Percentiles rank a stretch among this genome's conserved stretches.
These are phyloP conservation scores for Bryoerythrophyllum caledonicum DNA, from an alignment of 225 moss, liverwort and hornwort genomes.

Conservation along the genomic window DNA sequence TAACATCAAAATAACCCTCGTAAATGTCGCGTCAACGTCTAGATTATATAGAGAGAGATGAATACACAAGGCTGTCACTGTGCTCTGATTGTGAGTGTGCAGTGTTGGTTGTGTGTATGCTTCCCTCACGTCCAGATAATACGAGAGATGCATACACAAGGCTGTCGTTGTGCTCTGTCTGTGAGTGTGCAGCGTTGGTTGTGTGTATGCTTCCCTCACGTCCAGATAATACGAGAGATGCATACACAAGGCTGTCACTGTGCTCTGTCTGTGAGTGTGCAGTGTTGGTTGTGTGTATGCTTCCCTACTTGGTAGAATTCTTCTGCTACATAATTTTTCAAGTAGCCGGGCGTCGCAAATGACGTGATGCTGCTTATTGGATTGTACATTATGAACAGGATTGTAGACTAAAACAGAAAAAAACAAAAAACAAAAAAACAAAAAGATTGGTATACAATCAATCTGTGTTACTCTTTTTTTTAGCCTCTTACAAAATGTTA, in stretches of 20 bases:
- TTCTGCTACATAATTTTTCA: conserved; percentile 23
- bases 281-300: neutral
- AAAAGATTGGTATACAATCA: neutral
- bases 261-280: neutral
- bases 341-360: neutral
- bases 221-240: neutral
- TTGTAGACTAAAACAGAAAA: neutral
- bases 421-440: too few relatives aligned
- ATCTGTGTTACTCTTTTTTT: neutral
- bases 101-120: neutral
- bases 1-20: neutral
- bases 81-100: too few relatives aligned
- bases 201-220: too few relatives aligned
- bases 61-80: neutral
- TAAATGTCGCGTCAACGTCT: too few relatives aligned
- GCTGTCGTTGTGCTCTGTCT: neutral
- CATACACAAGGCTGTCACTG: neutral
- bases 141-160: neutral
- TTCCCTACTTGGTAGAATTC: neutral
- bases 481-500: too few relatives aligned
- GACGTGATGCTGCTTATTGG: neutral
- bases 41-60: neutral
- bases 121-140: neutral
- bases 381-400: conserved; percentile 24
- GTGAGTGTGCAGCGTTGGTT: neutral